These are phyloP conservation scores for Fragilaria crotonensis DNA, from an alignment of 108 stramenopile species.

Conservation along the genomic window DNA sequence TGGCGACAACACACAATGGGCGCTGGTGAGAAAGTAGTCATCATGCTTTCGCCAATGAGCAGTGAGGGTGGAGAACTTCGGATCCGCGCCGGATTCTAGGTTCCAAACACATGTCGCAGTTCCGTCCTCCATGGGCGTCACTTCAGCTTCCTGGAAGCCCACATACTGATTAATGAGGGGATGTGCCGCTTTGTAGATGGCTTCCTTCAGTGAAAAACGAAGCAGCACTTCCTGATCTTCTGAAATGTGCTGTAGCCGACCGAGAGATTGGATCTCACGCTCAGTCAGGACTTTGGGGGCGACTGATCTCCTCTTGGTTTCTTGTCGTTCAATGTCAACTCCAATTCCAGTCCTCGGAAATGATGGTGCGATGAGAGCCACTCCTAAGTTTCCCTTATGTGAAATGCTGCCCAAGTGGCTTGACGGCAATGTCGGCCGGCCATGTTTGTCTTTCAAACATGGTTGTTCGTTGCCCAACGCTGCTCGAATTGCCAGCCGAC, in stretches of 20 bases:
- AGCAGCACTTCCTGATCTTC: constrained; percentile 71
- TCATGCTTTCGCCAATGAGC: constrained; percentile 49
- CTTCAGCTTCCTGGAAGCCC: constrained; percentile 79
- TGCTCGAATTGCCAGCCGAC: constrained; percentile 65
- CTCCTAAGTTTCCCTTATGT: constrained; percentile 50
- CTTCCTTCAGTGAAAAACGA: constrained; percentile 80
- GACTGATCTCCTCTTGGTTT: constrained; percentile 32
- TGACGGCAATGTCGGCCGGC: constrained; percentile 51
- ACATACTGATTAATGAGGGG: constrained; percentile 75
- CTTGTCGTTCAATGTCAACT: constrained; percentile 64
- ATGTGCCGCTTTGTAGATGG: constrained; percentile 82
- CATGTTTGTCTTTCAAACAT: constrained; percentile 58
- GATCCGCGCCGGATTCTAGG: constrained; percentile 31
- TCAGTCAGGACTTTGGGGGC: constrained; percentile 58
- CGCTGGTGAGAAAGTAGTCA: constrained; percentile 44
- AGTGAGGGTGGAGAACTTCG: constrained; percentile 27
- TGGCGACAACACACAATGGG: no score
- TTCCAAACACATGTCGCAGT: constrained; percentile 52
- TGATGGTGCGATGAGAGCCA: constrained; percentile 30
- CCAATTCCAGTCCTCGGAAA: constrained; percentile 44
- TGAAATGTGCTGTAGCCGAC: constrained; percentile 46
- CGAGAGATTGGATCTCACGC: constrained; percentile 44
- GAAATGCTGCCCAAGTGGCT: constrained; percentile 61
- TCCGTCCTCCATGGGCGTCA: constrained; percentile 62
- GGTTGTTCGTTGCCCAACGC: constrained; percentile 30